Base-by-base conservation (phyloP, 108 stramenopile genomes). In the Chaetoceros tenuissimus region DNA sequence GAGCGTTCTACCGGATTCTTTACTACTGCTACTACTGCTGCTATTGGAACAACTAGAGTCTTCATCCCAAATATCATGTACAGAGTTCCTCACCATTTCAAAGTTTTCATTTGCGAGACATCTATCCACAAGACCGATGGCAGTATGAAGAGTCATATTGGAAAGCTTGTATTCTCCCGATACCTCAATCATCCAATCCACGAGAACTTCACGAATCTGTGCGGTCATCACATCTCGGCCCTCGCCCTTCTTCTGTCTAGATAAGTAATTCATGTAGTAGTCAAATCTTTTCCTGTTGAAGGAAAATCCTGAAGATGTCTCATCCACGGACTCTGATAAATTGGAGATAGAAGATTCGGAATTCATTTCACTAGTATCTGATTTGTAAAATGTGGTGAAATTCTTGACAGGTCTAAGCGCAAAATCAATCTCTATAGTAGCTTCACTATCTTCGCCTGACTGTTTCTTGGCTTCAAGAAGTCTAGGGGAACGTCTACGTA, bases 121-220 rank as follows among this genome's bases (percentile, higher is more conserved):
- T 43, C 70, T 54, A 75, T 95, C 91, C 40, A 94, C 58, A 56
- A 89, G 46, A 0, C 71, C 60, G 20, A 83, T 72, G 23, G 81
- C 75, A 55, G 90, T 60, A 68, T 87, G 88, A 34, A 94, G 55
- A 3, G 90, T 81, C 20, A 59, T 59, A 21, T 63, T 47, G n/a
- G 51, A 53, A 46, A 95, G 68, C 8, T 68, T 59, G 51, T 79
- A 92, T 64, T 93, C 82, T 43, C 75, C 81, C 24, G 81, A 67
- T 48, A 95, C 58, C 48, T 95, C 94, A n/a, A 91, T 75, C 51
- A 93, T 46, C 94, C 94, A 95, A 69, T 93, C 89, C 51, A 95
- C 72, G 19, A 95, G 71, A 46, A 92, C 80, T 3, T 73, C 75
- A 22, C 94, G 64, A 88, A 92, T 95, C 29, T 81, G 77, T 28